These are phyloP conservation scores for Suillus occidentalis DNA, from an alignment of 768 basidiomycete genomes.

Conservation along the genomic window DNA sequence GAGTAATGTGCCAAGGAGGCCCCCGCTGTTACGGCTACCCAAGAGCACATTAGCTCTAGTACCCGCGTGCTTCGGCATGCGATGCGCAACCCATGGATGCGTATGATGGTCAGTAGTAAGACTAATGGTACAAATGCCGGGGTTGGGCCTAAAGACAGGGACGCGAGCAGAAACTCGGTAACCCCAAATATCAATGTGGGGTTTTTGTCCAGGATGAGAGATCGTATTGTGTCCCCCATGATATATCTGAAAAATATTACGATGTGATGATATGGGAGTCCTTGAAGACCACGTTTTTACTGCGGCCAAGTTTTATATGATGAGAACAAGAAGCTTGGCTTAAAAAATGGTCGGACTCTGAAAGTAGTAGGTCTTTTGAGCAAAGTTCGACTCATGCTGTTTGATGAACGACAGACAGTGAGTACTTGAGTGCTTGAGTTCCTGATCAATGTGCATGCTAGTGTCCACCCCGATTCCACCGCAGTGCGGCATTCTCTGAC, in stretches of 20 bases:
- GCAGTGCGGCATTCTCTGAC: neutral
- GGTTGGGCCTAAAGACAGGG: constrained; percentile 27
- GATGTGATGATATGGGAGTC: neutral
- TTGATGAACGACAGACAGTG: neutral
- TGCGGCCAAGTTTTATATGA: neutral
- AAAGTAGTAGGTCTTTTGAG: neutral
- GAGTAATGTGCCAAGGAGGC: constrained; percentile 41
- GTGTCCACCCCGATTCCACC: neutral
- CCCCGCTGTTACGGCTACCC: constrained; percentile 38
- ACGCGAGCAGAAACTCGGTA: constrained; percentile 24
- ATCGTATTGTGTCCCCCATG: constrained; percentile 18
- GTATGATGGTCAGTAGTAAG: constrained; percentile 24
- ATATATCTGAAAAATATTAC: neutral
- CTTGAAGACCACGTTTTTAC: neutral
- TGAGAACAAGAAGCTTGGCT: neutral
- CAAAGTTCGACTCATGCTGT: neutral
- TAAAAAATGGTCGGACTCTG: neutral
- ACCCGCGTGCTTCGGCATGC: constrained; percentile 28
- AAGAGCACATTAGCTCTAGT: constrained; percentile 34
- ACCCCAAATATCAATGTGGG: constrained; percentile 25
- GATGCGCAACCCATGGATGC: constrained; percentile 34
- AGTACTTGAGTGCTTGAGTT: neutral
- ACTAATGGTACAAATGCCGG: constrained; percentile 37
- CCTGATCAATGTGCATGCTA: neutral
- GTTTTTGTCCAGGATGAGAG: constrained; percentile 25